Percentiles rank a stretch among this genome's conserved stretches.
Conservation (phyloP, 2,329 filamentous ascomycete genomes). For the Pyricularia grisea region DNA sequence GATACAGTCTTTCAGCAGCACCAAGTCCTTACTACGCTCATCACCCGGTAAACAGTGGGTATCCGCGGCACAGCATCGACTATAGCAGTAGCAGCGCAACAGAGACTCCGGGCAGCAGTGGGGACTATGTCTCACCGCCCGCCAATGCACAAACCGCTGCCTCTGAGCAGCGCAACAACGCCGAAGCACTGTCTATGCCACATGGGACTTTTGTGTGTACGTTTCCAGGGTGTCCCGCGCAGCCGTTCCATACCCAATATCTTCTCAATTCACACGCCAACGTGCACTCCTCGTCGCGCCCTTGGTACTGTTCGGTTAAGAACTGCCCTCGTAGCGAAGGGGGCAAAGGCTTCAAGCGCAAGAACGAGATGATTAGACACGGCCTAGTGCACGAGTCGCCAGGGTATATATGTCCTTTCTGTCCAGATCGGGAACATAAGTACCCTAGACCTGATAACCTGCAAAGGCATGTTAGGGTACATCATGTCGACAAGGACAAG, state of each 20-base stretch:
- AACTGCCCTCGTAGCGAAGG: conserved; percentile 54
- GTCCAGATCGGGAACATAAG: conserved; percentile 84
- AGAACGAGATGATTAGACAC: conserved; percentile 65
- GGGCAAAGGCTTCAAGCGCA: conserved; percentile 61
- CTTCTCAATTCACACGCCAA: conserved; percentile 73
- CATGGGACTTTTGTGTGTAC: conserved; percentile 48
- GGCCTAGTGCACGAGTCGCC: conserved; percentile 90
- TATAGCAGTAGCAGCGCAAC: conserved; percentile 30
- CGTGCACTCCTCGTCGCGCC: conserved; percentile 55
- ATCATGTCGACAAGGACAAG: conserved; percentile 83
- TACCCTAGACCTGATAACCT: conserved; percentile 95
- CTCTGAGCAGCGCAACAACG: conserved; percentile 35
- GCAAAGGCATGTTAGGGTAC: conserved; percentile 90
- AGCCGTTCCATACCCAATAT: conserved; percentile 68
- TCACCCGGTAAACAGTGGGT: conserved; percentile 16
- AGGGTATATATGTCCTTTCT: conserved; percentile 94
- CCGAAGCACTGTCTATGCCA: conserved; percentile 44
- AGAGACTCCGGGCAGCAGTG: conserved; percentile 29
- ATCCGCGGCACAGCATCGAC: conserved; percentile 28
- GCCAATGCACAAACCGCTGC: conserved; percentile 23
- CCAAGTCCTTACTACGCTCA: conserved; percentile 27
- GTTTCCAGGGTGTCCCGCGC: conserved; percentile 54
- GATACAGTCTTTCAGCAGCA: conserved; percentile 24
- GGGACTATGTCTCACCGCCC: background rate
- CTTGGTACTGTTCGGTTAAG: conserved; percentile 55